phyloP scores from a whole-genome alignment of 345 rosid genomes.

The Orychophragmus violaceus region DNA sequence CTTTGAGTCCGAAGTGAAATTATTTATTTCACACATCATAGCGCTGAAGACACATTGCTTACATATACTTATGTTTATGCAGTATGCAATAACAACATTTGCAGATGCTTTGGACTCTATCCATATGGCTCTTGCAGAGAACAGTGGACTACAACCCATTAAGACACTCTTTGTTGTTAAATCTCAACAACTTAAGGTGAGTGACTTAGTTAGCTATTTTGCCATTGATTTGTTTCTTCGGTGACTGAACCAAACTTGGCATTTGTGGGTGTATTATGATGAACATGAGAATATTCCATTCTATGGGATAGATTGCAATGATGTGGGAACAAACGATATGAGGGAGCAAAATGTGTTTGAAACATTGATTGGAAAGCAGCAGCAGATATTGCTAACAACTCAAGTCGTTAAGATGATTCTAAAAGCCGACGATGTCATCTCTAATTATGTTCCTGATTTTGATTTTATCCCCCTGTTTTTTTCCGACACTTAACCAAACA shows the following conservation, averaged over 20 bases:
- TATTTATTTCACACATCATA: not conserved
- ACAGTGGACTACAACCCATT: slow-evolving; percentile 75
- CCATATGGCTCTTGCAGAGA: slow-evolving; percentile 95
- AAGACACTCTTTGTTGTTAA: slow-evolving; percentile 86
- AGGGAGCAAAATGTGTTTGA: slow-evolving; percentile 84
- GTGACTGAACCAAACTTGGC: not conserved
- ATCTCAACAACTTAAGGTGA: slow-evolving; percentile 82
- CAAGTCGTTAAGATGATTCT: too few relatives aligned
- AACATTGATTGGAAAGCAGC: slow-evolving; percentile 87
- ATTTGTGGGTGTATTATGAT: too few relatives aligned
- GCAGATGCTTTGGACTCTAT: slow-evolving; percentile 84
- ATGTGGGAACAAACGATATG: slow-evolving; percentile 88
- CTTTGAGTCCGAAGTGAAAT: too few relatives aligned
- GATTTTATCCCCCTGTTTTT: not conserved
- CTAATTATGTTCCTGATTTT: slow-evolving; percentile 29
- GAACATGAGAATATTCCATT: too few relatives aligned
- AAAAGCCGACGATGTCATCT: slow-evolving; percentile 88
- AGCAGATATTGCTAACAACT: too few relatives aligned
- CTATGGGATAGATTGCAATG: too few relatives aligned
- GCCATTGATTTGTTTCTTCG: too few relatives aligned
- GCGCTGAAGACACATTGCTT: not conserved
- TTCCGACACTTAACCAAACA: not conserved
- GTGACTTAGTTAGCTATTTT: not conserved
- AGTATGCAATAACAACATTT: slow-evolving; percentile 87
- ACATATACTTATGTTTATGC: slow-evolving; percentile 21